Percentiles rank a stretch among this genome's conserved stretches.
Evolutionary conservation across 2,329 filamentous ascomycete genomes (phyloP).

Genomic region (Exophiala viscosa): DNA sequence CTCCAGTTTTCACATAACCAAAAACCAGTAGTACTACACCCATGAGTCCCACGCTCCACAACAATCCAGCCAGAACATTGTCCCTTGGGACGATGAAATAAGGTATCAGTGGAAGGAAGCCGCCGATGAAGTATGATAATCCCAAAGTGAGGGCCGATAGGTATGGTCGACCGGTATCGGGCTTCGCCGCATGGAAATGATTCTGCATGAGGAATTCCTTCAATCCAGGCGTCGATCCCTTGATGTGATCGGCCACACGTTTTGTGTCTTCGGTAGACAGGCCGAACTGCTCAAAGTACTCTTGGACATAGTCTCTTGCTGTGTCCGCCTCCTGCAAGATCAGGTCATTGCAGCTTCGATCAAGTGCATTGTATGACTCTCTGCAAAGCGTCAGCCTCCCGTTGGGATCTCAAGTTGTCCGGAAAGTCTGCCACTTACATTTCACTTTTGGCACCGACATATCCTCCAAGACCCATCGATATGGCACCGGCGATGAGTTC

Average conservation of each 20-base stretch:
- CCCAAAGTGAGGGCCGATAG: constrained; percentile 42
- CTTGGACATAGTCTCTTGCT: constrained; percentile 44
- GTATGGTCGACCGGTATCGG: constrained; percentile 39
- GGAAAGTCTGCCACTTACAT: constrained; percentile 30
- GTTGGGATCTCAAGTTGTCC: neutral
- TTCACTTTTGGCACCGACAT: constrained; percentile 59
- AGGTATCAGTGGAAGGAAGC: constrained; percentile 50
- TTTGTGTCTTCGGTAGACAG: constrained; percentile 38
- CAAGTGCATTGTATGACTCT: constrained; percentile 21
- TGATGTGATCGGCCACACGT: constrained; percentile 22
- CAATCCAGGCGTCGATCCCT: constrained; percentile 16
- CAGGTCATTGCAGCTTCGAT: constrained; percentile 27
- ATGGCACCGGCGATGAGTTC: constrained; percentile 74
- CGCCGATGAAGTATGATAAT: constrained; percentile 37
- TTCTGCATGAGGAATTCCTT: constrained; percentile 25
- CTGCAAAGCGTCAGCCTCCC: constrained; percentile 10
- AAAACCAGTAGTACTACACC: constrained; percentile 49
- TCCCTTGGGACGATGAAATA: constrained; percentile 44
- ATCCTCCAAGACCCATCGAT: constrained; percentile 73
- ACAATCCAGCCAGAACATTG: constrained; percentile 41
- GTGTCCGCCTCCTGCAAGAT: constrained; percentile 43
- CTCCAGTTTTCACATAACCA: constrained; percentile 49
- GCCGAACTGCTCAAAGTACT: constrained; percentile 50
- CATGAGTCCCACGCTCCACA: constrained; percentile 52
- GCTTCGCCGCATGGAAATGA: constrained; percentile 20